Percentiles rank a stretch among this genome's conserved stretches.
Evolutionary conservation across 2,329 filamentous ascomycete genomes (phyloP).

Genomic region (Epichloe uncinata): DNA sequence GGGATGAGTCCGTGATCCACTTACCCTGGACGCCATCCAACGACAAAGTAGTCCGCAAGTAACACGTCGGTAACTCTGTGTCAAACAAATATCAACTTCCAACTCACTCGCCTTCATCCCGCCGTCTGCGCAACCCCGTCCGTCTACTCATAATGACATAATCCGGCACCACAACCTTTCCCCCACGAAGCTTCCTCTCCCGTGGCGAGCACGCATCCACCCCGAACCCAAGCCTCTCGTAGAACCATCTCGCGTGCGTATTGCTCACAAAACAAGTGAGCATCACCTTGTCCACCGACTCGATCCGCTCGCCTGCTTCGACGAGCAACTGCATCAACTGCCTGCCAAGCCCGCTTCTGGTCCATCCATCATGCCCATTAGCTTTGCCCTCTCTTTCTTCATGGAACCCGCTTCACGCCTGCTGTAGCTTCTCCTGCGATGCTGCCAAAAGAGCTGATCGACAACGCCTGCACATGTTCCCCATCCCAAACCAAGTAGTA

Average conservation of each 20-base stretch:
- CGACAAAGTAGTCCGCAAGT: too few relatives aligned
- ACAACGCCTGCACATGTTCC: too few relatives aligned
- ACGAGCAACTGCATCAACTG: slow-evolving; percentile 45
- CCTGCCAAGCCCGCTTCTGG: slow-evolving; percentile 48
- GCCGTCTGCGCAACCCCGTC: slow-evolving; percentile 10
- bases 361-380: neutral
- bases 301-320: slow-evolving; percentile 37
- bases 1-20: too few relatives aligned
- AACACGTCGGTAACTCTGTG: too few relatives aligned
- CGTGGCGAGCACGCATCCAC: slow-evolving; percentile 42
- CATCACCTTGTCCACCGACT: slow-evolving; percentile 53
- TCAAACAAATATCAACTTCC: too few relatives aligned
- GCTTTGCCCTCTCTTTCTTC: neutral
- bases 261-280: slow-evolving; percentile 60
- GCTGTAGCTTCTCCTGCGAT: too few relatives aligned
- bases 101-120: neutral
- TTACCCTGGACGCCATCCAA: too few relatives aligned
- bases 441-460: too few relatives aligned
- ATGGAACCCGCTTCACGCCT: too few relatives aligned
- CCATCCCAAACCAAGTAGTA: too few relatives aligned
- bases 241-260: slow-evolving; percentile 42
- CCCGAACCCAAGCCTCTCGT: slow-evolving; percentile 44
- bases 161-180: slow-evolving; percentile 39
- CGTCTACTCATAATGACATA: slow-evolving; percentile 47
- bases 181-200: slow-evolving; percentile 38